phyloP scores from a whole-genome alignment of 768 basidiomycete species.

The Boletus pseudopeckii region DNA sequence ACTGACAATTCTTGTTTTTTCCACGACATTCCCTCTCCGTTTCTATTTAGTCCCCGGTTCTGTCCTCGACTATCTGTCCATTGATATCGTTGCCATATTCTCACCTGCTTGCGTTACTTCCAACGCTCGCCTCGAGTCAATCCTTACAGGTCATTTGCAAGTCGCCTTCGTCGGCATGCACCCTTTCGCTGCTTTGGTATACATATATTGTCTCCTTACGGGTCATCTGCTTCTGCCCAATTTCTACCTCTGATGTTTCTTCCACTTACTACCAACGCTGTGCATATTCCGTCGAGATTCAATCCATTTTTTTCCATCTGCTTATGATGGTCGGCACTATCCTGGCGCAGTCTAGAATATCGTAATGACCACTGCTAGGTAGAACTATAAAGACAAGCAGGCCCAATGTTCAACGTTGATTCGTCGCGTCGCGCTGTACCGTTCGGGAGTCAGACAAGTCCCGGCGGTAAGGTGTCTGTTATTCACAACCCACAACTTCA shows the following conservation, averaged over 20 bases:
- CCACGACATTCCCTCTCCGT: constrained; percentile 22
- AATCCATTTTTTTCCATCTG: constrained; percentile 32
- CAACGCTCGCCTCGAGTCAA: constrained; percentile 56
- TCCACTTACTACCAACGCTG: constrained; percentile 35
- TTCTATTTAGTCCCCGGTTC: constrained; percentile 21
- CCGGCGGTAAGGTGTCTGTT: not conserved
- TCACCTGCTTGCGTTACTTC: constrained; percentile 48
- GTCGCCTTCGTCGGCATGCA: constrained; percentile 33
- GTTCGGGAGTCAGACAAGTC: too few relatives aligned
- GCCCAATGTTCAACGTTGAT: not conserved
- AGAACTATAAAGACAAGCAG: not conserved
- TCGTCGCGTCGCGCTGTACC: constrained; percentile 6
- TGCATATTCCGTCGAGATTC: constrained; percentile 45
- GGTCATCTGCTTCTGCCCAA: constrained; percentile 30
- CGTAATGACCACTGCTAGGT: not conserved
- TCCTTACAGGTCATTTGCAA: constrained; percentile 51
- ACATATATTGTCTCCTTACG: constrained; percentile 36
- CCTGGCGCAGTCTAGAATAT: not conserved
- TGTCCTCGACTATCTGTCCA: constrained; percentile 34
- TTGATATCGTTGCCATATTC: constrained; percentile 51
- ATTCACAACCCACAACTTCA: constrained; percentile 1
- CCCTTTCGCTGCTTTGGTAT: constrained; percentile 34
- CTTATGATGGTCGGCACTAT: not conserved
- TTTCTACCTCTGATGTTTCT: constrained; percentile 35
- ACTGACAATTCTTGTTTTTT: constrained; percentile 24